Evolutionary conservation across 2,329 filamentous ascomycete species (phyloP).

Genomic region (Aplosporella prunicola): DNA sequence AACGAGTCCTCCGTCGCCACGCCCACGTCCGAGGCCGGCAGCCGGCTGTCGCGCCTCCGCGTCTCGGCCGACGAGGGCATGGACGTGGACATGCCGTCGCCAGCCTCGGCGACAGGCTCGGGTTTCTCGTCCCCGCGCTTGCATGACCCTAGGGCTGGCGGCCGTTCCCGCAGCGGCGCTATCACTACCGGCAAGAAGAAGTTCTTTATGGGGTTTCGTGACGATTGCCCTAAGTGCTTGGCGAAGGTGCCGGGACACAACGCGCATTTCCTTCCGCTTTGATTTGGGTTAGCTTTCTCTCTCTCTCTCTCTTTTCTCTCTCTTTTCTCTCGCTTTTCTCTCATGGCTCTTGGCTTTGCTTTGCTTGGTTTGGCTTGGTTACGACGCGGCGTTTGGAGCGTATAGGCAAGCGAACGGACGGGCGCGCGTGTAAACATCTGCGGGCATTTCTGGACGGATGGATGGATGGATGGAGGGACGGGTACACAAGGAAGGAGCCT

Average conservation of each 20-base stretch:
- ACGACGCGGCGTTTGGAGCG: too few species aligned
- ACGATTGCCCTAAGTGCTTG: slow-evolving; percentile 42
- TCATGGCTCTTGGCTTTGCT: too few species aligned
- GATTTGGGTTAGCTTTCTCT: too few species aligned
- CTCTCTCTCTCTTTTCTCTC: too few species aligned
- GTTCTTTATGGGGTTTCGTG: slow-evolving; percentile 40
- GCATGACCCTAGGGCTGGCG: too few species aligned
- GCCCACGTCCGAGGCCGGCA: slow-evolving; percentile 27
- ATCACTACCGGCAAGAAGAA: slow-evolving; percentile 29
- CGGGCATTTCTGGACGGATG: too few species aligned
- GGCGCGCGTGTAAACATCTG: too few species aligned
- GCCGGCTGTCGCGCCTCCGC: slow-evolving; percentile 29
- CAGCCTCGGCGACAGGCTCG: slow-evolving; percentile 10
- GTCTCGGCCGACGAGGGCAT: slow-evolving; percentile 27
- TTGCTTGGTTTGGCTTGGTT: too few species aligned
- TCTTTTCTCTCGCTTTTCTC: too few species aligned
- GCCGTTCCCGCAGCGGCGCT: slow-evolving; percentile 30
- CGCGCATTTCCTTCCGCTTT: slow-evolving; percentile 34
- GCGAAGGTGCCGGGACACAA: slow-evolving; percentile 41
- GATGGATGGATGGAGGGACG: too few species aligned
- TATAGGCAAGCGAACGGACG: too few species aligned
- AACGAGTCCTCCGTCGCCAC: slow-evolving; percentile 29
- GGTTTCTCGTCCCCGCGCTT: slow-evolving; percentile 16
- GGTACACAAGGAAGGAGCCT: too few species aligned
- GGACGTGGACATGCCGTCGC: slow-evolving; percentile 17